Conservation (phyloP, 2,329 filamentous ascomycete genomes). For the Cryoendolithus antarcticus region DNA sequence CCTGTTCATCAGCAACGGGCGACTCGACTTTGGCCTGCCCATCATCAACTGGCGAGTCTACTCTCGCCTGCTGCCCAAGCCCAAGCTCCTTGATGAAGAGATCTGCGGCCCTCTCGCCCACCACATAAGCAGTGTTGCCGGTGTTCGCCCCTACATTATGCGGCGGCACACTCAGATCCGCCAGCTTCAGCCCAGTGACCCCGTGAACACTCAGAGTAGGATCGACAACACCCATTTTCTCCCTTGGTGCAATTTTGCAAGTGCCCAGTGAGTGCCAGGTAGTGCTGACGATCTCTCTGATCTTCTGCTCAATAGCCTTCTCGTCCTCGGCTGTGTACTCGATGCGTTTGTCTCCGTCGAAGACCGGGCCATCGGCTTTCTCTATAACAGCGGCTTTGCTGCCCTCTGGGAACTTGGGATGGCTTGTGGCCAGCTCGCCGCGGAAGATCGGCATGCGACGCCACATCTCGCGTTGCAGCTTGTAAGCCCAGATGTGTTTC, state of each 20-base stretch:
- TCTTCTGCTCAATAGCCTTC: constrained; percentile 28
- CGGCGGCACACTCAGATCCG: constrained; percentile 31
- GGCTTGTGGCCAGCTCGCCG: constrained; percentile 26
- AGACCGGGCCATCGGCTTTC: constrained; percentile 19
- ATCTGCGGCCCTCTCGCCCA: constrained; percentile 31
- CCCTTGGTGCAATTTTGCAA: constrained; percentile 26
- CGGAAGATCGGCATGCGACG: constrained; percentile 42
- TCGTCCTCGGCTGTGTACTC: constrained; percentile 28
- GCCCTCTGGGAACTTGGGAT: constrained; percentile 27
- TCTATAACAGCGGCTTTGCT: constrained; percentile 33
- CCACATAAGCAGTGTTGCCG: constrained; percentile 32
- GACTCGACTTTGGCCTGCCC: too few species aligned
- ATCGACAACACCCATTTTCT: constrained; percentile 29
- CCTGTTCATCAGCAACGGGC: too few species aligned
- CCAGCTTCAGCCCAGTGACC: constrained; percentile 28
- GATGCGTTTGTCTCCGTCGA: constrained; percentile 38
- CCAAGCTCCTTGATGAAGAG: constrained; percentile 30
- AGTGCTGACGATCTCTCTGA: constrained; percentile 28
- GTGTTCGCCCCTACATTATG: constrained; percentile 36
- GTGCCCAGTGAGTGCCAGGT: constrained; percentile 32
- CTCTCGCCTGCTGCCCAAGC: constrained; percentile 5
- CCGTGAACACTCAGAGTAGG: constrained; percentile 29
- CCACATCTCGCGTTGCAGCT: constrained; percentile 49
- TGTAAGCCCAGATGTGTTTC: constrained; percentile 51
- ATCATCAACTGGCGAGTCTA: too few species aligned